Evolutionary conservation across 306 rosid species (phyloP).

Genomic region (Dalbergia cultrata): DNA sequence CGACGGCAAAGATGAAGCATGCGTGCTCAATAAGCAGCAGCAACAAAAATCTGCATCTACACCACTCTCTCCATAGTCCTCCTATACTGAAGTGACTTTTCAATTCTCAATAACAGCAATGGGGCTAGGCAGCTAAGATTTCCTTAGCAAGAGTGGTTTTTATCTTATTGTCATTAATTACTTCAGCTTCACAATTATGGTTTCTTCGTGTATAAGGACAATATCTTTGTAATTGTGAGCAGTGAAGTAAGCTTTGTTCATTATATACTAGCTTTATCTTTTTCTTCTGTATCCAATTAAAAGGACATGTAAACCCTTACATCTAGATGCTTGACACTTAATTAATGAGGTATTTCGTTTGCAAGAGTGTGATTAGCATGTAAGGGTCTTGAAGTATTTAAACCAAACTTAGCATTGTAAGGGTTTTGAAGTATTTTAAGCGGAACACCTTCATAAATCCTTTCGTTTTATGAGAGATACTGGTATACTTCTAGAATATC

Average conservation of each 20-base stretch:
- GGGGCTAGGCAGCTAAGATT: constrained; percentile 32
- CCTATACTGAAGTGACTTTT: constrained; percentile 45
- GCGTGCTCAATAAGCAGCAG: constrained; percentile 50
- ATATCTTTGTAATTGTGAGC: constrained; percentile 44
- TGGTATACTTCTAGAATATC: too few relatives aligned
- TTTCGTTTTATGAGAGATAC: not conserved
- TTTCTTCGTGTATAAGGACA: constrained; percentile 48
- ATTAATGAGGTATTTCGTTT: not conserved
- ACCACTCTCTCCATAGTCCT: constrained; percentile 52
- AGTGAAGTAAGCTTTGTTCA: constrained; percentile 39
- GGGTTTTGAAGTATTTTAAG: not conserved
- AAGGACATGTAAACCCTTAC: not conserved
- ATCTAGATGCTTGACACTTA: not conserved
- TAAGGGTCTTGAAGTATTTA: too few relatives aligned
- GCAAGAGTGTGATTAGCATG: too few relatives aligned
- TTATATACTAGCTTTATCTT: not conserved
- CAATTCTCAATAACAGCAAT: constrained; percentile 25
- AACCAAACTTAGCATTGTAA: not conserved
- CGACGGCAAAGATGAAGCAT: constrained; percentile 36
- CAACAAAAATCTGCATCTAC: constrained; percentile 52
- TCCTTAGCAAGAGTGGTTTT: constrained; percentile 46
- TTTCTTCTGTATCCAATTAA: too few relatives aligned
- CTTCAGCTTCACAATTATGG: constrained; percentile 47
- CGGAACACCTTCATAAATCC: not conserved
- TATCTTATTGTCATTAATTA: constrained; percentile 10